Base-by-base conservation (phyloP, 2,329 filamentous ascomycete species). In the Monilinia vaccinii-corymbosi region DNA sequence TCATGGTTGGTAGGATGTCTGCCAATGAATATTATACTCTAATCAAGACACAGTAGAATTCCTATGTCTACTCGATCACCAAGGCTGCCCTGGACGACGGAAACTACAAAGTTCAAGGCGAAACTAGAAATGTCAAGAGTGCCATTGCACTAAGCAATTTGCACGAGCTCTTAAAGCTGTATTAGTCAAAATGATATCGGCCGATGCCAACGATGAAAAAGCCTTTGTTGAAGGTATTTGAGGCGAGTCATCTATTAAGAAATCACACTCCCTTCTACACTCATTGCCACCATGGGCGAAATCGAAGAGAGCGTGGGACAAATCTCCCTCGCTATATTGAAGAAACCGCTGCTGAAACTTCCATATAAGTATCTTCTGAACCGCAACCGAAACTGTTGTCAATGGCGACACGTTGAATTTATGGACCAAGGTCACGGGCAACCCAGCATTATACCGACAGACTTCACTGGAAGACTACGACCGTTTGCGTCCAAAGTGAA, bases 41-140 rank as follows among this genome's bases (percentile, higher is more conserved):
- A 18, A 10, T 16, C 38, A 42, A 9, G 8, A 42, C 4, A n/a
- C 38, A 42, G 38, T 42, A 42, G 25, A 34, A 13, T 36, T 13
- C 13, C 34, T 36, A 13, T 36, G 34, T 10, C 10, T 28, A 28
- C 36, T 38, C 36, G 36, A 14, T 38, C 5, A 38, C 16, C 36
- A 11, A 38, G 13, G 36, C 36, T 38, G 36, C 36, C 36, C 14
- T 38, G 36, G 4, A 38, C 13, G 36, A 38, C 34, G 34, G 8
- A 16, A 38, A 16, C 13, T 50, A 34, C 14, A 36, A 50, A 11
- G 75, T 81, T 45, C 77, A 78, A 14, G 77, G 73, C 34, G 62
- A 80, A 42, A 79, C 77, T n/a, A 75, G 79, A 28, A 70, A 79
- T 46, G 58, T 73, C 0, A 36, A 45, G 1, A 76, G 75, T 3